These are phyloP conservation scores for Cryptosporidium viatorum DNA, from an alignment of 169 alveolate genomes.

Conservation along the genomic window DNA sequence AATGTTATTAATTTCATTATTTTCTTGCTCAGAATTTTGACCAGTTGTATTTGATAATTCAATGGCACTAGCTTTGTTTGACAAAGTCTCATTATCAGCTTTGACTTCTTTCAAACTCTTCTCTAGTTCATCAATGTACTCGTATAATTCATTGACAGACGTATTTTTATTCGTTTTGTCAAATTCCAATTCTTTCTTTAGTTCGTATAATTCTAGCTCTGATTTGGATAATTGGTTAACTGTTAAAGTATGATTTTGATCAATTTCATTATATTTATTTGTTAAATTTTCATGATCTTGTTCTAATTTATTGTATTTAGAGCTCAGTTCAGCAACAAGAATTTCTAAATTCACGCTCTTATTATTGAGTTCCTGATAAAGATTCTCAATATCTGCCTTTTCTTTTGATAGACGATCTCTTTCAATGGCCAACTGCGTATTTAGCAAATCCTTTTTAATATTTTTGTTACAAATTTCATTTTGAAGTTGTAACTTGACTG, in stretches of 20 bases:
- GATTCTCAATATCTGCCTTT: background rate
- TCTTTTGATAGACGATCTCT: constrained; percentile 46
- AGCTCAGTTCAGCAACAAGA: constrained; percentile 31
- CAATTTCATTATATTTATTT: constrained; percentile 29
- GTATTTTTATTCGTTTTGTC: background rate
- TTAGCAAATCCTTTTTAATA: constrained; percentile 39
- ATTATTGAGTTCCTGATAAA: constrained; percentile 17
- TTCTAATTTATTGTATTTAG: constrained; percentile 23
- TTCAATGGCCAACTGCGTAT: constrained; percentile 37
- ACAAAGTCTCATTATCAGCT: background rate
- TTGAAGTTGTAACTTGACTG: constrained; percentile 37
- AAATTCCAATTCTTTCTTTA: constrained; percentile 40
- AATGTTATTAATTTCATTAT: background rate
- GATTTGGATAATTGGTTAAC: constrained; percentile 57
- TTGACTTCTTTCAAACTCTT: constrained; percentile 12
- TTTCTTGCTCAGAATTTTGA: background rate
- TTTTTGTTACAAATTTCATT: constrained; percentile 42
- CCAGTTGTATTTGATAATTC: background rate
- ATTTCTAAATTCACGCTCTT: constrained; percentile 27
- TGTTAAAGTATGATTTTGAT: constrained; percentile 60
- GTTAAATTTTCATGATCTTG: constrained; percentile 36
- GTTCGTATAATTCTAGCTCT: constrained; percentile 61
- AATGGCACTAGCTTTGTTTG: background rate
- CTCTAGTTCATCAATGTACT: constrained; percentile 54
- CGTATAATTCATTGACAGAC: constrained; percentile 54